Evolutionary conservation across 1,139 yeast species (phyloP).

Genomic region (Diutina scorzettiae): DNA sequence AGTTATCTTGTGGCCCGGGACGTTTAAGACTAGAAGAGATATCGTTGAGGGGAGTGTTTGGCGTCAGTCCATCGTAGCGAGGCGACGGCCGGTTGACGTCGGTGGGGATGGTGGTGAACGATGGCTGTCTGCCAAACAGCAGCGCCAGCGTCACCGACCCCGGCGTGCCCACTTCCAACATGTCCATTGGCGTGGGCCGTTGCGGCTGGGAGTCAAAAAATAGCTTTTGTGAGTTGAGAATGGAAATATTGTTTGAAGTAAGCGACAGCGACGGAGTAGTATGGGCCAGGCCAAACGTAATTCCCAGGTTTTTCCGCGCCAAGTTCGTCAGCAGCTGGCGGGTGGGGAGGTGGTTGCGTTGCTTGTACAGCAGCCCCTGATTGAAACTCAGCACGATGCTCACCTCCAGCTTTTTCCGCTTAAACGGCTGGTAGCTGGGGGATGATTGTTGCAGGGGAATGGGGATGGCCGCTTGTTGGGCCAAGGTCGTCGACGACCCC

Average conservation of each 20-base stretch:
- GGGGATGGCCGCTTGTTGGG: slow-evolving; percentile 9
- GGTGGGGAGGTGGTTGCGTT: slow-evolving; percentile 3
- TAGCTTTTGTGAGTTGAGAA: slow-evolving; percentile 17
- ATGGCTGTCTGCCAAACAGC: slow-evolving; percentile 11
- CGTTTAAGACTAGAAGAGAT: slow-evolving; percentile 6
- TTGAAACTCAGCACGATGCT: slow-evolving; percentile 11
- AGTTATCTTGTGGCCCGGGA: slow-evolving; percentile 16
- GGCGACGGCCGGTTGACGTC: slow-evolving; percentile 11
- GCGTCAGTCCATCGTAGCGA: slow-evolving; percentile 14
- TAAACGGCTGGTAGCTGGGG: slow-evolving; percentile 20
- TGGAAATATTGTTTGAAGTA: slow-evolving; percentile 19
- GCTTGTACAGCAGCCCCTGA: not conserved
- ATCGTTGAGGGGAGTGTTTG: slow-evolving; percentile 11
- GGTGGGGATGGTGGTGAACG: slow-evolving; percentile 8
- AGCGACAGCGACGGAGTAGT: slow-evolving; percentile 8
- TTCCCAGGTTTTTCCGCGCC: slow-evolving; percentile 1
- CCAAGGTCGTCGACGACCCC: slow-evolving; percentile 6
- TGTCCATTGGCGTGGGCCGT: not conserved
- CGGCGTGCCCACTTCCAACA: slow-evolving; percentile 14
- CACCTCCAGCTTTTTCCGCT: slow-evolving; percentile 31
- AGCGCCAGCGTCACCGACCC: slow-evolving; percentile 15
- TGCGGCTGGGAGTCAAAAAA: slow-evolving; percentile 18
- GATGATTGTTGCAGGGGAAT: slow-evolving; percentile 19
- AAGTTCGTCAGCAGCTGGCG: slow-evolving; percentile 2
- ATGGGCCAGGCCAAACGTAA: not conserved